Base-by-base conservation (phyloP, 2,329 filamentous ascomycete genomes). In the Dothidotthia symphoricarpi region DNA sequence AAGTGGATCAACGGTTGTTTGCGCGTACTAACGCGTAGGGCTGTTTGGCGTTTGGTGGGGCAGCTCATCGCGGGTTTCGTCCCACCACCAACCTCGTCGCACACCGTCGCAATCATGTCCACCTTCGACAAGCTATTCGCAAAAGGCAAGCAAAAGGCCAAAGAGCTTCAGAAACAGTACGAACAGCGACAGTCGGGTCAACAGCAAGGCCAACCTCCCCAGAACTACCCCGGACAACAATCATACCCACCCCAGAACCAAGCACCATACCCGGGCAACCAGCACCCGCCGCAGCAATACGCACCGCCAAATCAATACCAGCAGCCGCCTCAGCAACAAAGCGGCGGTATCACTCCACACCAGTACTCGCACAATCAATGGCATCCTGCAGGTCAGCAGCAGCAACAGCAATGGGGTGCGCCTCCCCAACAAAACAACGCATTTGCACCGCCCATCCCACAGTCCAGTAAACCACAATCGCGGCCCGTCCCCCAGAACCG, bases 71-170 rank as follows among this genome's bases (percentile, higher is more conserved):
- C 31, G 39, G 33, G 36, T 34, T 28, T 27, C 34, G 39, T 38
- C 27, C 29, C 34, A 36, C 35, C 6, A 12, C 14, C 19, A n/a
- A n/a, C n/a, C n/a, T n/a, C n/a, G n/a, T n/a, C n/a, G n/a, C n/a
- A n/a, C n/a, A n/a, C 9, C 19, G 19, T 9, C 9, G 19, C 26
- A 24, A 43, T 31, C 26, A 64, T 65, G 61, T 57, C 59, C 19
- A 46, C 52, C 4, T 47, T 66, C 19, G 61, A 66, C 43, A 64
- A 64, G 35, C 46, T 63, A 4, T 45, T 66, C 28, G 62, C 63
- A 24, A 64, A 64, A 29, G 63, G 63, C 28, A 66, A 66, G 41
- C 60, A 60, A 3, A 66, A 66, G 34, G 52, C 63, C n/a, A 60
- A 63, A 33, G 59, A 63, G 40, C 59, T 57, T 36, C 45, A 57